Evolutionary conservation across 257 asterid species (phyloP).

Genomic region (Phtheirospermum japonicum): DNA sequence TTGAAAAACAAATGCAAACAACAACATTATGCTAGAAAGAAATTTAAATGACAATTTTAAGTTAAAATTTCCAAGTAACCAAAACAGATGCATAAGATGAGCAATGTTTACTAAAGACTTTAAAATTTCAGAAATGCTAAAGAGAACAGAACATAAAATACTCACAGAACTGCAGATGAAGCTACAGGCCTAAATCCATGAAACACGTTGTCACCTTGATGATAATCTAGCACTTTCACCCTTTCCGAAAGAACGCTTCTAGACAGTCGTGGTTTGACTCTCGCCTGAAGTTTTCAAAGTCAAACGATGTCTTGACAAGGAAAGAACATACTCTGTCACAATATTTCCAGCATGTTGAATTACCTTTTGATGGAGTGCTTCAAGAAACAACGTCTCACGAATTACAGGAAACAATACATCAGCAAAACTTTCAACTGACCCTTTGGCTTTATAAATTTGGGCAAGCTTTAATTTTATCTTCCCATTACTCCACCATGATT

Average conservation of each 20-base stretch:
- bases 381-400: constrained; percentile 63
- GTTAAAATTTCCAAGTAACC: neutral
- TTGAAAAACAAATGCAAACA: no score
- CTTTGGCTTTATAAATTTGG: constrained; percentile 67
- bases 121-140: constrained; percentile 22
- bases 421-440: constrained; percentile 56
- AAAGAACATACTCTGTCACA: neutral
- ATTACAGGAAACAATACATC: constrained; percentile 67
- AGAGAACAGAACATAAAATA: constrained; percentile 24
- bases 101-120: neutral
- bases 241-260: constrained; percentile 64
- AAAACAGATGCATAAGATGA: neutral
- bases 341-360: neutral
- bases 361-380: constrained; percentile 60
- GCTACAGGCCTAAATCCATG: constrained; percentile 73
- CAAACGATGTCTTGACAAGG: constrained; percentile 22
- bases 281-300: constrained; percentile 40
- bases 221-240: constrained; percentile 61
- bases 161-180: constrained; percentile 69
- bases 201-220: constrained; percentile 58
- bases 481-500: constrained; percentile 73
- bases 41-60: neutral
- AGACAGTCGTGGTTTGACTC: constrained; percentile 50
- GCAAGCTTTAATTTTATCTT: constrained; percentile 79
- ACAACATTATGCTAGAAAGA: no score